Percentiles rank a stretch among this genome's conserved stretches.
phyloP scores from a whole-genome alignment of 192 early-diverging fungal species.

The Coemansia sp. region DNA sequence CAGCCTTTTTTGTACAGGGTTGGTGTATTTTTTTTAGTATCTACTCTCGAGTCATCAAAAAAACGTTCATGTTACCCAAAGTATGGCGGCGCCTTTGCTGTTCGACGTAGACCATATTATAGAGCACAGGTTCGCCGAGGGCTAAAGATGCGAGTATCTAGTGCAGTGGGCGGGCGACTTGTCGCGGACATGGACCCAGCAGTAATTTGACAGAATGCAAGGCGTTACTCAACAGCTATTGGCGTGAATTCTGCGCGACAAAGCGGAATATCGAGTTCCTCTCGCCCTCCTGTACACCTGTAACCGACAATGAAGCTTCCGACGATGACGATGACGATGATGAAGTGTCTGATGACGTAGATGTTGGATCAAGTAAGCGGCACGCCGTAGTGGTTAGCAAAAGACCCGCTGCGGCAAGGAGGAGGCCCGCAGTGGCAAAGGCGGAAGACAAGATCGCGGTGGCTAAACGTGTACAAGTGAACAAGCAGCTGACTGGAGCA shows the following conservation, averaged over 20 bases:
- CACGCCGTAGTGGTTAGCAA: not conserved
- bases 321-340: not conserved
- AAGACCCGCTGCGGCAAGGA: not conserved
- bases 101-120: conserved; percentile 14
- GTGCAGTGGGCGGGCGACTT: conserved; percentile 35
- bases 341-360: not conserved
- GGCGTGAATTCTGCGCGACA: conserved; percentile 6
- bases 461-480: conserved; percentile 34
- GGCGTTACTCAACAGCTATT: conserved; percentile 11
- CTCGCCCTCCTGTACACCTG: not conserved
- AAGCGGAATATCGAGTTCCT: not conserved
- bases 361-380: no score
- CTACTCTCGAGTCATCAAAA: no score
- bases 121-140: conserved; percentile 10
- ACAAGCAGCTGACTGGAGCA: conserved; percentile 24
- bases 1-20: no score
- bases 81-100: not conserved
- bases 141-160: conserved; percentile 25
- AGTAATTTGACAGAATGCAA: conserved; percentile 12
- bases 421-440: not conserved
- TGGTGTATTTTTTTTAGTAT: no score
- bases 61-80: no score
- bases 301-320: not conserved
- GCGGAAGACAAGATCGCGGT: conserved; percentile 22
- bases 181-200: conserved; percentile 19